These are phyloP conservation scores for Diplocarpon rosae DNA, from an alignment of 2,329 filamentous ascomycete genomes.

Conservation along the genomic window DNA sequence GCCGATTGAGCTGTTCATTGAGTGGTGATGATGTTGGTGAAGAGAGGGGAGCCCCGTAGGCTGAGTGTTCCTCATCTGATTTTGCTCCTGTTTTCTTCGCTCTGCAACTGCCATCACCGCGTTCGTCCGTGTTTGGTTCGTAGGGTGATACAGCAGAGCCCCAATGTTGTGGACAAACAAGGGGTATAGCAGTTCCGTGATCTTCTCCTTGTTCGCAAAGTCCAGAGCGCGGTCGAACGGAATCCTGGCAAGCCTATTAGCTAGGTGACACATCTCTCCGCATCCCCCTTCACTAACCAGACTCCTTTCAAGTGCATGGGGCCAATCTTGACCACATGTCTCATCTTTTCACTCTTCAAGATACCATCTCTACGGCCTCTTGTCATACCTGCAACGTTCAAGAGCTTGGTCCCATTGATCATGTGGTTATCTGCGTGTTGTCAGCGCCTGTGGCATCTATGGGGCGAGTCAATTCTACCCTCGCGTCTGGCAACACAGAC, in stretches of 20 bases:
- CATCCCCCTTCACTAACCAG: slow-evolving; percentile 44
- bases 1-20: slow-evolving; percentile 49
- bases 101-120: slow-evolving; percentile 81
- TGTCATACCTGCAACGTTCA: slow-evolving; percentile 97
- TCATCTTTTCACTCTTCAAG: slow-evolving; percentile 89
- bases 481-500: slow-evolving; percentile 91
- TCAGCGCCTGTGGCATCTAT: slow-evolving; percentile 46
- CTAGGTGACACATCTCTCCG: slow-evolving; percentile 46
- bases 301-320: slow-evolving; percentile 98
- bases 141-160: slow-evolving; percentile 82
- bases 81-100: slow-evolving; percentile 61
- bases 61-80: slow-evolving; percentile 51
- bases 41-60: slow-evolving; percentile 55
- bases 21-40: slow-evolving; percentile 52
- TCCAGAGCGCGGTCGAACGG: slow-evolving; percentile 91
- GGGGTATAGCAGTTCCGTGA: slow-evolving; percentile 86
- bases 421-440: slow-evolving; percentile 99
- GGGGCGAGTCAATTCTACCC: slow-evolving; percentile 44
- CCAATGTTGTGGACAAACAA: slow-evolving; percentile 96
- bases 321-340: slow-evolving; percentile 95
- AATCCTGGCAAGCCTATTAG: slow-evolving; percentile 54
- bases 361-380: slow-evolving; percentile 89
- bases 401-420: slow-evolving; percentile 94
- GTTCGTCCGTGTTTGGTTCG: slow-evolving; percentile 72
- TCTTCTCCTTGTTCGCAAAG: slow-evolving; percentile 98